phyloP scores from a whole-genome alignment of 176 grass and related monocot species.

The Juncus inflexus region DNA sequence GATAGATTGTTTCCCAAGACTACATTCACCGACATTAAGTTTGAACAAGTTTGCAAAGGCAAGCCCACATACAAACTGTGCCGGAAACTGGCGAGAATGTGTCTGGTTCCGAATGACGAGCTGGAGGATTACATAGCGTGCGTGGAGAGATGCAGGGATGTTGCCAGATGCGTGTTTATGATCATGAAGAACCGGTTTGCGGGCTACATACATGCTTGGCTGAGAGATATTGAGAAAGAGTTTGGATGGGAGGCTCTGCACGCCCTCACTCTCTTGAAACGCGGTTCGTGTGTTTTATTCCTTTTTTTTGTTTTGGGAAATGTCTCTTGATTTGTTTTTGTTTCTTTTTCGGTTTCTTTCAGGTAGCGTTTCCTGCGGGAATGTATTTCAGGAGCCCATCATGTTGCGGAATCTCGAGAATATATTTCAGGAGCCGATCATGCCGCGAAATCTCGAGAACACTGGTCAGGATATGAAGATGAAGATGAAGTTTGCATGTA shows the following conservation, averaged over 20 bases:
- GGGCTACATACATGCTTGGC: background rate
- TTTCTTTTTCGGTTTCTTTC: background rate
- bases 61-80: background rate
- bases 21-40: background rate
- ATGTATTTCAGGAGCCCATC: background rate
- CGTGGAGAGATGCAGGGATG: background rate
- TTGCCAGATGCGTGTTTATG: background rate
- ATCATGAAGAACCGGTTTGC: background rate
- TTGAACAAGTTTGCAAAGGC: background rate
- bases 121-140: background rate
- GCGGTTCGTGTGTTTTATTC: background rate
- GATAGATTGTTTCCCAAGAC: background rate
- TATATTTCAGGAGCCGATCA: background rate
- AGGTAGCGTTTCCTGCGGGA: background rate
- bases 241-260: background rate
- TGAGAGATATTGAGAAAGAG: background rate
- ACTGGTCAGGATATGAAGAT: background rate
- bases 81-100: background rate
- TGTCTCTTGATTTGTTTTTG: background rate
- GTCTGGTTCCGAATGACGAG: background rate
- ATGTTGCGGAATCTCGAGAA: background rate
- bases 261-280: background rate
- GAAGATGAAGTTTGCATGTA: background rate
- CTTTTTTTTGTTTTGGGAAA: background rate
- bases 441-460: background rate